Base-by-base conservation (phyloP, 192 early-diverging fungal genomes). In the Coemansia sp. region DNA sequence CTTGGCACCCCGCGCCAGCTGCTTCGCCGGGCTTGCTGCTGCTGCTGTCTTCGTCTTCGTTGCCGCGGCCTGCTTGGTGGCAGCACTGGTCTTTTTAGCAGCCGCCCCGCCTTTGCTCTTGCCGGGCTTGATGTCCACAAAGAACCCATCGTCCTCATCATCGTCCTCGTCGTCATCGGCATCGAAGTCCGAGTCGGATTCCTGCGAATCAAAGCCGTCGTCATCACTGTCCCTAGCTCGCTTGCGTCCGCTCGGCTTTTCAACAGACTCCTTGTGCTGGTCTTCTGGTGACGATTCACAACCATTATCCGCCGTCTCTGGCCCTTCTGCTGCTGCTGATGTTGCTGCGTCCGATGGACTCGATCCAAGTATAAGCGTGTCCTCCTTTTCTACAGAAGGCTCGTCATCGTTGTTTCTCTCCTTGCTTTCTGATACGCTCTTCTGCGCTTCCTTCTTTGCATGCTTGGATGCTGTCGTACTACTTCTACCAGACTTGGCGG, bases 111-210 rank as follows among this genome's bases (percentile, higher is more conserved):
- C 7, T 51, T 46, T 50, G 60, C 44, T 63, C 7, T 62, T 69
- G 20, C 20, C 42, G 13, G 20, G 43, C 10, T 38, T n/a, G 37
- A 51, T 37, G 5, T 49, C 70, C 11, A 71, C 64, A 71, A 65
- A 42, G 51, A 48, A 44, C 10, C 2, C 32, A 32, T 32, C 32
- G 4, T 50, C 48, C 17, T 50, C 49, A 20, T 40, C 45, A 7
- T 56, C 67, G 12, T 14, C 57, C 2, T 14, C 41, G 41, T 51
- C 14, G 11, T 65, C 58, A 14, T 57, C 43, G 22, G 44, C 65
- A 12, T 60, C 61, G 44, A 58, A 77, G 22, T 65, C 70, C 11
- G 61, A 66, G 20, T 68, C 65, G 6, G 56, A 56, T 9, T 38
- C 37, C 19, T 20, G 55, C 22, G 32, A 42, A 14, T 70, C 70